These are phyloP conservation scores for Thraustotheca clavata DNA, from an alignment of 352 stramenopile species.

Conservation along the genomic window DNA sequence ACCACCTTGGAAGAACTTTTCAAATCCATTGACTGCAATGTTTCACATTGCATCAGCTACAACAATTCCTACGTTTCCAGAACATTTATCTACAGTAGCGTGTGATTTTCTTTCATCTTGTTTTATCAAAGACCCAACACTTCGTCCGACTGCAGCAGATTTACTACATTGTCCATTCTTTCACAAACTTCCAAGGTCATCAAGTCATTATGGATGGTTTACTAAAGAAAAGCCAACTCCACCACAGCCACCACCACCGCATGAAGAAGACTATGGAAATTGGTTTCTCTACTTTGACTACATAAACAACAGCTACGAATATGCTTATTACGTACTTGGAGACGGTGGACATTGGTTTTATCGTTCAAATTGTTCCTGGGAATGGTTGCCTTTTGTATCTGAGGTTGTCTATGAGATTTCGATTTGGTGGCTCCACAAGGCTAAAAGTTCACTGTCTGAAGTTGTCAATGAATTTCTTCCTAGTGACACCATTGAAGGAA, in stretches of 20 bases:
- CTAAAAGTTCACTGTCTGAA: too few relatives aligned
- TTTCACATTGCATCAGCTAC: constrained; percentile 71
- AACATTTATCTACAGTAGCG: constrained; percentile 30
- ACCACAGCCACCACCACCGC: background rate
- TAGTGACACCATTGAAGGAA: too few relatives aligned
- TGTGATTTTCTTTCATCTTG: constrained; percentile 45
- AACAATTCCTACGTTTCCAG: constrained; percentile 38
- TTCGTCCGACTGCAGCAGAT: constrained; percentile 73
- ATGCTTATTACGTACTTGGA: background rate
- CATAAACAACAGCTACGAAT: background rate
- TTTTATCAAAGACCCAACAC: constrained; percentile 49
- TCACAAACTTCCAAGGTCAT: background rate
- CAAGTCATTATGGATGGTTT: constrained; percentile 5
- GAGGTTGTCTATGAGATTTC: background rate
- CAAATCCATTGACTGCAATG: constrained; percentile 70
- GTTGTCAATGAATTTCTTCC: too few relatives aligned
- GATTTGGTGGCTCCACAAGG: background rate
- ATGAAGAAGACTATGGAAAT: background rate
- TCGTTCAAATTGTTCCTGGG: background rate
- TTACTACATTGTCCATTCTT: constrained; percentile 85
- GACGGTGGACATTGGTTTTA: constrained; percentile 8
- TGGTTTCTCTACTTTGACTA: constrained; percentile 8
- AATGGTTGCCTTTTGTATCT: background rate
- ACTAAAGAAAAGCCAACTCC: background rate
- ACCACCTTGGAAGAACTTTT: constrained; percentile 78